These are phyloP conservation scores for Myxozyma nipponensis DNA, from an alignment of 805 yeast genomes.

Conservation along the genomic window DNA sequence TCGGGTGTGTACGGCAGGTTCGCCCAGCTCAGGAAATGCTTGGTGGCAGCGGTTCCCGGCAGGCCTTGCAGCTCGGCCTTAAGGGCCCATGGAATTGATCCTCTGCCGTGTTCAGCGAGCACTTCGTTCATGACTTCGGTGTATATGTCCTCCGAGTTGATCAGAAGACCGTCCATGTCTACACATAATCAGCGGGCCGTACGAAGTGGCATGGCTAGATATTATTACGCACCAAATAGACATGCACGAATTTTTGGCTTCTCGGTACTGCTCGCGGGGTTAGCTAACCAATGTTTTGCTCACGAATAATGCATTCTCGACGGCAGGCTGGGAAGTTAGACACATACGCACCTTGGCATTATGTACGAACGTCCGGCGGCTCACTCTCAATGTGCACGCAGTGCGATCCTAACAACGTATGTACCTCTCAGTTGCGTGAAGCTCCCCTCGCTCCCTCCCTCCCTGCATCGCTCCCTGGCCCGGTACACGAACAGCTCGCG, in stretches of 20 bases:
- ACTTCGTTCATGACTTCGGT: slow-evolving; percentile 71
- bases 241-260: slow-evolving; percentile 51
- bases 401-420: no score
- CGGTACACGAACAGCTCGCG: no score
- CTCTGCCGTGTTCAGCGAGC: slow-evolving; percentile 65
- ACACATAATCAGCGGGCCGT: slow-evolving; percentile 15
- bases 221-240: slow-evolving; percentile 51
- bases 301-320: no score
- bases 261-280: background rate
- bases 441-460: no score
- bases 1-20: slow-evolving; percentile 64
- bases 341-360: no score
- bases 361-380: no score
- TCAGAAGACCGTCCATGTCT: slow-evolving; percentile 93
- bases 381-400: no score
- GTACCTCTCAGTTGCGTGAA: no score
- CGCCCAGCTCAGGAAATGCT: slow-evolving; percentile 59
- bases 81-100: slow-evolving; percentile 84
- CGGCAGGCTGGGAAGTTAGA: no score
- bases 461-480: no score
- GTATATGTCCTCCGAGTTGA: slow-evolving; percentile 89
- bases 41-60: slow-evolving; percentile 62
- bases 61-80: slow-evolving; percentile 85
- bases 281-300: no score
- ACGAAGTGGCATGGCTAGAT: background rate